phyloP scores from a whole-genome alignment of 805 yeast species.

The Kluyveromyces aestuarii region DNA sequence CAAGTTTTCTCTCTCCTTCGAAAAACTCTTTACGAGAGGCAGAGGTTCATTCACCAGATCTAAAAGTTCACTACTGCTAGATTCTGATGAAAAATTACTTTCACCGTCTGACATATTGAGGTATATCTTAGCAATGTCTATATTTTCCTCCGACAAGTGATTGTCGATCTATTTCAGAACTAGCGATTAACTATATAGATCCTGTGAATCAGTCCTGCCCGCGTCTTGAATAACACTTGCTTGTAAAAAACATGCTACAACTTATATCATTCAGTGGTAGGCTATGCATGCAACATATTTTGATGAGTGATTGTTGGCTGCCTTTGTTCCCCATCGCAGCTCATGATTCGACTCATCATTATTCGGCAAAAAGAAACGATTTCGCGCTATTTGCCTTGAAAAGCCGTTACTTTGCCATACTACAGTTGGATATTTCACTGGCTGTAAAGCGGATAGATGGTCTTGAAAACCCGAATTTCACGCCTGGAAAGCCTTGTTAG shows the following conservation, averaged over 20 bases:
- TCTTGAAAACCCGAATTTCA: too few relatives aligned
- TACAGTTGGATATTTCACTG: not conserved
- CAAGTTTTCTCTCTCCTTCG: not conserved
- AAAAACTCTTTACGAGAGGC: not conserved
- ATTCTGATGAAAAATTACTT: not conserved
- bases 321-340: not conserved
- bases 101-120: not conserved
- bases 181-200: too few relatives aligned
- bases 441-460: too few relatives aligned
- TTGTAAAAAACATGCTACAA: not conserved
- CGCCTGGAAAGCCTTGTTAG: too few relatives aligned
- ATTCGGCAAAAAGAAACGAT: not conserved
- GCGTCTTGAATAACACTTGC: too few relatives aligned
- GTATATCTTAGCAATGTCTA: not conserved
- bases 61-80: not conserved
- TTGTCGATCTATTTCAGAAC: too few relatives aligned
- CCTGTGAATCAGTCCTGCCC: too few relatives aligned
- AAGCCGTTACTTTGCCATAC: not conserved
- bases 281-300: not conserved
- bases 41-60: not conserved
- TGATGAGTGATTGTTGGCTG: not conserved
- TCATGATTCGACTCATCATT: not conserved
- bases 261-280: not conserved
- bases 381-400: not conserved
- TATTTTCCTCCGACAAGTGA: not conserved